phyloP scores from a whole-genome alignment of 1,139 yeast genomes.

The Blastobotrys illinoisensis region DNA sequence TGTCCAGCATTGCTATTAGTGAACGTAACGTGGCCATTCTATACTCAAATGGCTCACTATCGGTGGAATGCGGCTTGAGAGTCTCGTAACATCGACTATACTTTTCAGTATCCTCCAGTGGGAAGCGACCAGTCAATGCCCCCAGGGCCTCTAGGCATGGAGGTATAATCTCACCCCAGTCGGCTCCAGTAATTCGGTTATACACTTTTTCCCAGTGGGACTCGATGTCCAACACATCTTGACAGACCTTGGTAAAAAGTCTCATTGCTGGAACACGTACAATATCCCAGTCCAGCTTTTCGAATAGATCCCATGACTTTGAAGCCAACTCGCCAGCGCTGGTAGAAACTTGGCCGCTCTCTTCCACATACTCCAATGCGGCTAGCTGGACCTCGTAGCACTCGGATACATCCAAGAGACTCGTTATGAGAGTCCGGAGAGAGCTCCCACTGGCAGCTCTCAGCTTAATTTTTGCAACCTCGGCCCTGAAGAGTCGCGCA shows the following conservation, averaged over 20 bases:
- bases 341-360: neutral
- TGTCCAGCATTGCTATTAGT: conserved; percentile 30
- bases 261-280: conserved; percentile 41
- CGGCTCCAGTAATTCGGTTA: conserved; percentile 22
- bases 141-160: conserved; percentile 50
- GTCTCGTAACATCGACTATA: conserved; percentile 32
- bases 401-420: neutral
- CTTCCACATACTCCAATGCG: neutral
- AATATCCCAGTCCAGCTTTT: conserved; percentile 36
- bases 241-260: conserved; percentile 33
- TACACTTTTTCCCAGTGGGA: conserved; percentile 27
- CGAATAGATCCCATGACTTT: conserved; percentile 27
- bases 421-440: neutral
- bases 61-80: conserved; percentile 35
- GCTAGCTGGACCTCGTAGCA: neutral
- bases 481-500: conserved; percentile 32
- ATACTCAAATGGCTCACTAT: conserved; percentile 41
- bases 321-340: neutral
- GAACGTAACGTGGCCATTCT: conserved; percentile 48
- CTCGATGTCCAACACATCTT: conserved; percentile 4
- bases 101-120: neutral
- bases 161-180: conserved; percentile 44
- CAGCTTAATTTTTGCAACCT: conserved; percentile 25
- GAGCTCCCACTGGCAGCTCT: neutral
- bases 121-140: conserved; percentile 25